Evolutionary conservation across 1,284 basidiomycete species (phyloP).

Genomic region (Heterobasidion annosum): DNA sequence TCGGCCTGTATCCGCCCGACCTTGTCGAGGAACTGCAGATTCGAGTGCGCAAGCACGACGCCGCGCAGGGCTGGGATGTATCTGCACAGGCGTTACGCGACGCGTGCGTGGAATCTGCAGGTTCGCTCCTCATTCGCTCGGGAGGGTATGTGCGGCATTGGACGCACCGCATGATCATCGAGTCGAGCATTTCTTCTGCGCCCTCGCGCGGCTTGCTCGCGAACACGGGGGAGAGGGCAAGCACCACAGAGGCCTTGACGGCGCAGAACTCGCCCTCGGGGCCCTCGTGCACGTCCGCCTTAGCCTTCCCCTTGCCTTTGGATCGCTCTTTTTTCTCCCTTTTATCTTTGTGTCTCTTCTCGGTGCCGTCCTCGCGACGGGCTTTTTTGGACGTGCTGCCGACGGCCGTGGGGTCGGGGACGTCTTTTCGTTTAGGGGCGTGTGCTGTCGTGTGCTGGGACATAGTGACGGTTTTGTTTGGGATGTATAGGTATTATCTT

Average conservation of each 20-base stretch:
- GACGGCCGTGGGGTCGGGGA: not conserved
- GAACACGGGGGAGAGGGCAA: constrained; percentile 83
- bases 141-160: not conserved
- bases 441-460: not conserved
- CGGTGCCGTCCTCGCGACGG: constrained; percentile 9
- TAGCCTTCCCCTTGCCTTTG: constrained; percentile 35
- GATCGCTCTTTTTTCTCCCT: constrained; percentile 28
- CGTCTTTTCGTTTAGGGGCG: constrained; percentile 6
- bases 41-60: constrained; percentile 83
- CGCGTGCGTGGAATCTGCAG: not conserved
- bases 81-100: constrained; percentile 31
- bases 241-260: constrained; percentile 54
- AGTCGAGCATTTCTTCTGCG: constrained; percentile 83
- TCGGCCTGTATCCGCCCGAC: constrained; percentile 74
- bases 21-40: constrained; percentile 60
- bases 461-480: not conserved
- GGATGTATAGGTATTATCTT: not conserved
- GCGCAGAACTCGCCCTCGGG: constrained; percentile 53
- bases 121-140: constrained; percentile 3
- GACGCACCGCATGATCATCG: constrained; percentile 86
- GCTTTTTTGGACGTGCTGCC: constrained; percentile 14
- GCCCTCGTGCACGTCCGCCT: constrained; percentile 15
- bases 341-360: constrained; percentile 11
- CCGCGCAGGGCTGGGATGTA: constrained; percentile 85
- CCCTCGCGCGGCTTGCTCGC: constrained; percentile 62